phyloP scores from a whole-genome alignment of 306 rosid species.

The Fragaria nilgerrensis region DNA sequence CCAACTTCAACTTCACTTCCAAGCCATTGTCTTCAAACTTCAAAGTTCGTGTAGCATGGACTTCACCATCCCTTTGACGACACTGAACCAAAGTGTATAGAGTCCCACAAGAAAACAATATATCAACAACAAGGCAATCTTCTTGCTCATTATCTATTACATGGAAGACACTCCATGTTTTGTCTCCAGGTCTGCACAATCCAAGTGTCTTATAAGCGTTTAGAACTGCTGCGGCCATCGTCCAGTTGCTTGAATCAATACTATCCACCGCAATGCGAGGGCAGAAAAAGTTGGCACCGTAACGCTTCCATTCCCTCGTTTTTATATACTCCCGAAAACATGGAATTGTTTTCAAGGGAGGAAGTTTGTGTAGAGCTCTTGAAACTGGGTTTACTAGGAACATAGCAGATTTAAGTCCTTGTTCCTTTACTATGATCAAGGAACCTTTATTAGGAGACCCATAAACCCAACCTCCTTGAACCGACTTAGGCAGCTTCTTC shows the following conservation, averaged over 20 bases:
- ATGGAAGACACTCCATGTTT: neutral
- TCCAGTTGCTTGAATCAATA: neutral
- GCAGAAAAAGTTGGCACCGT: neutral
- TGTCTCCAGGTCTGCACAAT: neutral
- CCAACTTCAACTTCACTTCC: neutral
- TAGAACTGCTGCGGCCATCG: neutral
- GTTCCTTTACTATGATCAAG: neutral
- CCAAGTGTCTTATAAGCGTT: neutral
- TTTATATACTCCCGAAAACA: neutral
- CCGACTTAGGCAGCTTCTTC: neutral
- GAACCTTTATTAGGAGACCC: neutral
- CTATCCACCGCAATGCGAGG: neutral
- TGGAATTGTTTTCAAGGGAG: neutral
- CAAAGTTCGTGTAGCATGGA: neutral
- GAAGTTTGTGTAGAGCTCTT: neutral
- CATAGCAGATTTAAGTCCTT: neutral
- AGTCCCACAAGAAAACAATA: neutral
- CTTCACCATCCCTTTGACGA: neutral
- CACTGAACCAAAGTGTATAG: neutral
- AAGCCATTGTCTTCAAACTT: neutral
- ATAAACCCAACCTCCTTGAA: neutral
- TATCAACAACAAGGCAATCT: neutral
- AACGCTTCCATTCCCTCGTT: neutral
- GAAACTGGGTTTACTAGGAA: slow-evolving; percentile 3
- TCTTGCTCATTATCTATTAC: neutral